Conservation (phyloP, 257 asterid genomes). For the Primulina tabacum region DNA sequence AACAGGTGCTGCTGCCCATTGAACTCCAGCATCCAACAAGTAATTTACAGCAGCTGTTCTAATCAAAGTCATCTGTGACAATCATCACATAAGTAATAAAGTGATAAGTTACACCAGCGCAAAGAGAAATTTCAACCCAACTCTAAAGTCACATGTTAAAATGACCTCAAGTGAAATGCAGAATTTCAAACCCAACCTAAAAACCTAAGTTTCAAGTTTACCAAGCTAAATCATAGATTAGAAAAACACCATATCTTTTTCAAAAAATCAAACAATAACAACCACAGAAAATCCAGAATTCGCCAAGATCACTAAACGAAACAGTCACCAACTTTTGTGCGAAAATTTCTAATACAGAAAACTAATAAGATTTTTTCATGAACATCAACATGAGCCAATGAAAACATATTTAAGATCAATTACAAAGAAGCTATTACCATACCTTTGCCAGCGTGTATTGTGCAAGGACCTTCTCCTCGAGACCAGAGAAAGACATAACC, state of each 20-base stretch:
- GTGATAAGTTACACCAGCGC: slow-evolving; percentile 6
- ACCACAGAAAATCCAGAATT: neutral
- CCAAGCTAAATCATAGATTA: neutral
- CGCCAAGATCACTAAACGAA: neutral
- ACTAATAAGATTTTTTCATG: slow-evolving; percentile 14
- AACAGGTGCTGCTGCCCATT: slow-evolving; percentile 93
- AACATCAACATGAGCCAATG: slow-evolving; percentile 9
- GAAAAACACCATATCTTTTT: neutral
- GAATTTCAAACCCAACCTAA: neutral
- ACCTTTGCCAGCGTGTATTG: slow-evolving; percentile 95
- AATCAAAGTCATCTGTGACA: slow-evolving; percentile 68
- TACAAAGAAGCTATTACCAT: slow-evolving; percentile 26
- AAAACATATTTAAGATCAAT: slow-evolving; percentile 23
- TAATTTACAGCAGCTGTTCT: slow-evolving; percentile 86
- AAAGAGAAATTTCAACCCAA: slow-evolving; percentile 15
- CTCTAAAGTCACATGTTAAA: slow-evolving; percentile 4
- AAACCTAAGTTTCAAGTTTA: neutral
- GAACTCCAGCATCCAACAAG: slow-evolving; percentile 88
- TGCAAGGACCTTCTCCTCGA: slow-evolving; percentile 89
- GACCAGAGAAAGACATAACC: slow-evolving; percentile 63
- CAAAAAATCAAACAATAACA: neutral
- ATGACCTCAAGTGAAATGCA: neutral
- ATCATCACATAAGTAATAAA: slow-evolving; percentile 23
- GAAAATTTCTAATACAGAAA: slow-evolving; percentile 1
- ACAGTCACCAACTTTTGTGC: neutral